These are phyloP conservation scores for Diaporthe batatas DNA, from an alignment of 2,329 filamentous ascomycete species.

Conservation along the genomic window DNA sequence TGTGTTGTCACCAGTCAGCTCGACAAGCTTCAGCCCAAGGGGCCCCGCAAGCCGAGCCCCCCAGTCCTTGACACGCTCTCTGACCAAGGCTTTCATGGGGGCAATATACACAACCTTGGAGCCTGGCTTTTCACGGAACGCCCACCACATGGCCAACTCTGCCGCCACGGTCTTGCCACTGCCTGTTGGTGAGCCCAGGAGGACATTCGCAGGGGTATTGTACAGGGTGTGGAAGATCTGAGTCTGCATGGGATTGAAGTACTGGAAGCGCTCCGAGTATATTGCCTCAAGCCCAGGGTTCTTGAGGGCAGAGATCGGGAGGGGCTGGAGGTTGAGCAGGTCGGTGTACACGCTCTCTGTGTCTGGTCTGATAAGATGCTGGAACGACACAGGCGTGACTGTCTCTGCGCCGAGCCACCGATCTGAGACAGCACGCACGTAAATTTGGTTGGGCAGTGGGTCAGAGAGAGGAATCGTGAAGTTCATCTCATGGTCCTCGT, in stretches of 20 bases:
- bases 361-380: conserved; percentile 96
- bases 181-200: conserved; percentile 94
- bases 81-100: conserved; percentile 98
- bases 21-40: conserved; percentile 90
- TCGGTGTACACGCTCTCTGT: conserved; percentile 98
- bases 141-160: conserved; percentile 99
- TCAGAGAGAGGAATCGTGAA: conserved; percentile 97
- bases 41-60: conserved; percentile 82
- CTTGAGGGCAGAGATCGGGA: conserved; percentile 88
- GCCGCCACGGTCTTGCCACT: conserved; percentile 98
- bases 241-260: conserved; percentile 99
- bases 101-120: conserved; percentile 99
- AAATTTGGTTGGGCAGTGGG: conserved; percentile 94
- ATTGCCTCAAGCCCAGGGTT: conserved; percentile 89
- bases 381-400: conserved; percentile 94
- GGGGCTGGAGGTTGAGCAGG: conserved; percentile 88
- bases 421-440: conserved; percentile 93
- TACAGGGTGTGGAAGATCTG: conserved; percentile 98
- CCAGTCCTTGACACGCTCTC: conserved; percentile 97
- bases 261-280: conserved; percentile 90
- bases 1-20: conserved; percentile 97
- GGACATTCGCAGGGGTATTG: conserved; percentile 89
- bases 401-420: conserved; percentile 97
- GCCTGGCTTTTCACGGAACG: conserved; percentile 91
- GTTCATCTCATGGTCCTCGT: conserved; percentile 97